Conservation (phyloP, 345 rosid species). For the Populus nigra region DNA sequence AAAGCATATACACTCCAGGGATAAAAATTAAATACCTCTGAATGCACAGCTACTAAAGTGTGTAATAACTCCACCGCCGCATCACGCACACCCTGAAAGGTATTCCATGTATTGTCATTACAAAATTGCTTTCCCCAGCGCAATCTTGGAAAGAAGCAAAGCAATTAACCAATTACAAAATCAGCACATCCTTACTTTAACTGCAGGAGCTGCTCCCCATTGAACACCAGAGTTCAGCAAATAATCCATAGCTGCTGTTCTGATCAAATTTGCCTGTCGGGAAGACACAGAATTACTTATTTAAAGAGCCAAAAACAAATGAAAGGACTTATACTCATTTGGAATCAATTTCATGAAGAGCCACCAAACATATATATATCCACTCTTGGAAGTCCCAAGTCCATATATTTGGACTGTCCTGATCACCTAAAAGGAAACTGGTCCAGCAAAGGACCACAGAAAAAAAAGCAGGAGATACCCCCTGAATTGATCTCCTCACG, state of each 20-base stretch:
- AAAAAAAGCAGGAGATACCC: not conserved
- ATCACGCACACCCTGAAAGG: constrained; percentile 83
- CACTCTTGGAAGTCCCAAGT: not conserved
- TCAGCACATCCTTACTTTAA: constrained; percentile 55
- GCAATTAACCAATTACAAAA: constrained; percentile 4
- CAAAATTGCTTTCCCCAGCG: not conserved
- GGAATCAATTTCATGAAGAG: not conserved
- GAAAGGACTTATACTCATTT: not conserved
- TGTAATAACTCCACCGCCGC: constrained; percentile 93
- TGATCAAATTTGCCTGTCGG: constrained; percentile 78
- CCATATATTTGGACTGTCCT: not conserved
- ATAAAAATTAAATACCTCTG: constrained; percentile 55
- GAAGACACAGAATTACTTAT: constrained; percentile 11
- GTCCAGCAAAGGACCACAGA: not conserved
- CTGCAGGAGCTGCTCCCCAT: constrained; percentile 93
- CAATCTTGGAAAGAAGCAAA: not conserved
- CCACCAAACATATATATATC: not conserved
- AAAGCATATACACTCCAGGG: not conserved
- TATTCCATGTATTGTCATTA: constrained; percentile 3
- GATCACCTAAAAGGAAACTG: not conserved
- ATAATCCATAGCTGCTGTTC: constrained; percentile 77
- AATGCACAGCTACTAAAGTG: constrained; percentile 87
- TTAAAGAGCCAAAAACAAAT: not conserved
- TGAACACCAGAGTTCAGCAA: constrained; percentile 84
- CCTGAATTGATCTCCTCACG: not conserved